Evolutionary conservation across 1,139 yeast genomes (phyloP), one percentile per base, ranked within the genome.

Genomic region (Komagataea norvegica): DNA sequence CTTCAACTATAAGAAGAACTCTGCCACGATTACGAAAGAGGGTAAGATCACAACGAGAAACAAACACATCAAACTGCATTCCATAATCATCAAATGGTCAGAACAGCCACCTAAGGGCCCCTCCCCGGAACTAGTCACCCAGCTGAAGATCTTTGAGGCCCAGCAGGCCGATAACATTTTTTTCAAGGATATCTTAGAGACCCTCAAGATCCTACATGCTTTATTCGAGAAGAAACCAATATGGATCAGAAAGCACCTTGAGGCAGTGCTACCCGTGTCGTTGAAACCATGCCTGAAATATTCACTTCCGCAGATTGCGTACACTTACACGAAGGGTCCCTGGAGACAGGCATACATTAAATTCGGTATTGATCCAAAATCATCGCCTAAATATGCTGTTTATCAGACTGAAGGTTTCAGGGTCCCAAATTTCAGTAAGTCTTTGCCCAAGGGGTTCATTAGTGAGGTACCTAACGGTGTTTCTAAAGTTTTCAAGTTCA

Each of bases 321-420:
- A 77, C 56, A 72, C 85, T 28, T 84, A 79, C 57, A 77, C 82
- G 24, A 83, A 83, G 54, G 98, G 99, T 0, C 98, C 98, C 0
- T 91, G 96, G 95, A 71, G 97, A 52, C 87, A 87, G 46, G 76
- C 94, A n/a, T 86, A 82, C 56, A 77, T 87, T 31, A 74, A 67
- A 50, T 77, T 79, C 50, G 97, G 96, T 0, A 67, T 80, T 25
- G 86, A 91, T 57, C 97, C 97, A 0, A 66, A 75, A 33, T 50
- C 61, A 2, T 75, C 78, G 36, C 54, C 64, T 1, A 62, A 71
- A 6, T 79, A 64, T 55, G 81, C 87, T 51, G 61, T 61, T 24
- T 87, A 78, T 56, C 99, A 91, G 61, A 81, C 87, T 24, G 96
- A 91, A 57, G 81, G 84, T 42, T 91, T 88, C 61, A 72, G 91